These are phyloP conservation scores for Avena atlantica DNA, from an alignment of 176 grass and related monocot genomes.

Conservation along the genomic window DNA sequence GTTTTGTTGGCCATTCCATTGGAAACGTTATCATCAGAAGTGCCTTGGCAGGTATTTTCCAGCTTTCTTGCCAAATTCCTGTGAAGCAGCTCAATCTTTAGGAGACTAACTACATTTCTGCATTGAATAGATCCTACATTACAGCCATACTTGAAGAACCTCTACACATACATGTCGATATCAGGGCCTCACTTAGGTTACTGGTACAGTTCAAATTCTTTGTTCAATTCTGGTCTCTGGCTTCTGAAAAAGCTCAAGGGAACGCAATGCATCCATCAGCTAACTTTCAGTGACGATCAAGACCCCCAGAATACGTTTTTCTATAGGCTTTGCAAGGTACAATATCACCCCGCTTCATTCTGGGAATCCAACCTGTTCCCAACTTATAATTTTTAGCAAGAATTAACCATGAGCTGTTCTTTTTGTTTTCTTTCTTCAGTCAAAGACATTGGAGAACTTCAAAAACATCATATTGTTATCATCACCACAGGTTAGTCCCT, in stretches of 20 bases:
- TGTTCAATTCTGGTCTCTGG: slow-evolving; percentile 99
- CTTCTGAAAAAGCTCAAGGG: slow-evolving; percentile 94
- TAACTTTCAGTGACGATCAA: slow-evolving; percentile 88
- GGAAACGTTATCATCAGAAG: slow-evolving; percentile 95
- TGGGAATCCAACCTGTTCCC: not conserved
- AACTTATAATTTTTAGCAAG: slow-evolving; percentile 26
- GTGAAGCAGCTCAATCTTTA: slow-evolving; percentile 15
- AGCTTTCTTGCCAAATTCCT: slow-evolving; percentile 38
- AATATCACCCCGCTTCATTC: not conserved
- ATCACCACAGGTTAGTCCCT: slow-evolving; percentile 83
- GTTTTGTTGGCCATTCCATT: slow-evolving; percentile 99
- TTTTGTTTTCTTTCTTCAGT: slow-evolving; percentile 60
- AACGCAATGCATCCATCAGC: slow-evolving; percentile 92
- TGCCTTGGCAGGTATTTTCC: slow-evolving; percentile 77
- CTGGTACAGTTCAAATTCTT: slow-evolving; percentile 93
- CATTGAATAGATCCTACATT: slow-evolving; percentile 67
- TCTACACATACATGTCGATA: slow-evolving; percentile 89
- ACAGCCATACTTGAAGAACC: slow-evolving; percentile 86
- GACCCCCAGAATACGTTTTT: slow-evolving; percentile 93
- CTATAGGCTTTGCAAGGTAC: slow-evolving; percentile 93
- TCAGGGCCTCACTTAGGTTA: slow-evolving; percentile 96
- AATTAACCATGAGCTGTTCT: not conserved
- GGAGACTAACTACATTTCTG: slow-evolving; percentile 29
- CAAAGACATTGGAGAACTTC: slow-evolving; percentile 94
- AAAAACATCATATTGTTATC: slow-evolving; percentile 94